Evolutionary conservation across 805 yeast genomes (phyloP).

Genomic region (Tetrapisispora fleetii): DNA sequence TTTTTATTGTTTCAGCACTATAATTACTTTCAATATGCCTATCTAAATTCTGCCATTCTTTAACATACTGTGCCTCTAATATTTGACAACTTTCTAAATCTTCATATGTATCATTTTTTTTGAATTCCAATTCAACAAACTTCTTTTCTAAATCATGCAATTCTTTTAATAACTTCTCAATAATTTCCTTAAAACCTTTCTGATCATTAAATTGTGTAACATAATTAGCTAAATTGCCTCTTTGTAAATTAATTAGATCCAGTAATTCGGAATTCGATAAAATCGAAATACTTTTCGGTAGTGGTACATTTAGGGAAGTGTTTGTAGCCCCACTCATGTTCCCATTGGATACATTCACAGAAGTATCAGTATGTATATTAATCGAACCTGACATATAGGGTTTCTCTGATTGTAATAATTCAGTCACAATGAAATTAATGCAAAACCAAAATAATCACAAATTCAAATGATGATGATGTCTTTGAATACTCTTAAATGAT

Average conservation of each 20-base stretch:
- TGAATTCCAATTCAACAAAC: slow-evolving; percentile 18
- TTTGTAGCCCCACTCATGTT: background rate
- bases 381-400: too few species aligned
- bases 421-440: too few species aligned
- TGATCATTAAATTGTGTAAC: slow-evolving; percentile 18
- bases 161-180: slow-evolving; percentile 6
- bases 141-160: slow-evolving; percentile 16
- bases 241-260: slow-evolving; percentile 12
- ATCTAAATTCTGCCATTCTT: slow-evolving; percentile 31
- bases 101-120: slow-evolving; percentile 17
- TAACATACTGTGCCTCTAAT: slow-evolving; percentile 24
- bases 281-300: slow-evolving; percentile 19
- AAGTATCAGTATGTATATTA: background rate
- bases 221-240: slow-evolving; percentile 13
- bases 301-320: slow-evolving; percentile 1
- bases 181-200: slow-evolving; percentile 5
- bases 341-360: background rate
- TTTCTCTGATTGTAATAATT: too few species aligned
- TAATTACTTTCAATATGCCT: slow-evolving; percentile 33
- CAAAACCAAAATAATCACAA: too few species aligned
- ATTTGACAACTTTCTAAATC: slow-evolving; percentile 21
- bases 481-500: too few species aligned
- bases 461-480: too few species aligned
- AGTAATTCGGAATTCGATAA: slow-evolving; percentile 18
- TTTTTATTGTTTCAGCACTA: slow-evolving; percentile 29